Evolutionary conservation across 345 rosid genomes (phyloP).

Genomic region (Turnera subulata): DNA sequence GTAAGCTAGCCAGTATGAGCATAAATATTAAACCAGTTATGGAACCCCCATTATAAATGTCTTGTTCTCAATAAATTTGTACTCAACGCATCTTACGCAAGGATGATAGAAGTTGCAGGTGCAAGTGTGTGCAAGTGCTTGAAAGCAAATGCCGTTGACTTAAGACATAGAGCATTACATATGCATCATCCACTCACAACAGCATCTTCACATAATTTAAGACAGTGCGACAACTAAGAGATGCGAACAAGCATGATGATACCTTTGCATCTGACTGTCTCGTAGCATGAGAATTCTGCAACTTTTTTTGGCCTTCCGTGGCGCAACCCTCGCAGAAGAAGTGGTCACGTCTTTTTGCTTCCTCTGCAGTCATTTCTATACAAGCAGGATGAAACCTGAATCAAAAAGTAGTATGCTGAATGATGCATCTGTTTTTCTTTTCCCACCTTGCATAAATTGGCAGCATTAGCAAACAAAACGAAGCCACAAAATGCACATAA

Average conservation of each 20-base stretch:
- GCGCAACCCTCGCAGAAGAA: conserved; percentile 87
- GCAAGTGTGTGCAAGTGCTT: no score
- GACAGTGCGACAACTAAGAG: neutral
- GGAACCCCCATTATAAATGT: no score
- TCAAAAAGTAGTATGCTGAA: conserved; percentile 41
- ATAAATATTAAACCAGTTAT: no score
- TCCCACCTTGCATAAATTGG: conserved; percentile 11
- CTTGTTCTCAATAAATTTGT: no score
- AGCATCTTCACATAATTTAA: no score
- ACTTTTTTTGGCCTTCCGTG: conserved; percentile 52
- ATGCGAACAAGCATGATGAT: neutral
- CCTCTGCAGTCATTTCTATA: conserved; percentile 82
- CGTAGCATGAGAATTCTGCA: conserved; percentile 50
- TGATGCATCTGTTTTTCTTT: conserved; percentile 17
- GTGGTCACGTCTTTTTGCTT: conserved; percentile 72
- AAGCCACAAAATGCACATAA: neutral
- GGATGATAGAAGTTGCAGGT: no score
- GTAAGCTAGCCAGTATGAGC: no score
- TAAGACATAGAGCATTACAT: no score
- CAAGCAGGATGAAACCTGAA: conserved; percentile 99
- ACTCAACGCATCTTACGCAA: no score
- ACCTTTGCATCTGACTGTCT: conserved; percentile 68
- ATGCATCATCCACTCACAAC: no score
- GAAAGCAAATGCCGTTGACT: no score
- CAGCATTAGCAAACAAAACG: neutral